Conservation (phyloP, 495 filamentous ascomycete species). For the Aspergillus leporis region DNA sequence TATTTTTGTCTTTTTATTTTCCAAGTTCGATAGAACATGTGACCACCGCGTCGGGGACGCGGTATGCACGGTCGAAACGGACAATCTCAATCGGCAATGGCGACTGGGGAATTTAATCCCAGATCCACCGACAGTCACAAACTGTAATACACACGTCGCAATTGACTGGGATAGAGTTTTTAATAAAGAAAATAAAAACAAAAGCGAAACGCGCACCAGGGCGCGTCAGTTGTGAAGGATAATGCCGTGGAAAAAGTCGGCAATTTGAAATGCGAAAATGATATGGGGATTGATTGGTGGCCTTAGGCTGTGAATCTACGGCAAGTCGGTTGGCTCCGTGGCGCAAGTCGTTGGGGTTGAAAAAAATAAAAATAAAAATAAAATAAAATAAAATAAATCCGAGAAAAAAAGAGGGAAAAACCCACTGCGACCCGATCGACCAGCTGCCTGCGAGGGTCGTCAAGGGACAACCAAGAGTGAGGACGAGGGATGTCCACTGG, state of each 20-base stretch:
- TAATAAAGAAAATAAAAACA: no score
- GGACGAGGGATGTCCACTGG: not conserved
- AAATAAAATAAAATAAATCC: constrained; percentile 2
- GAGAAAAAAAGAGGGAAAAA: not conserved
- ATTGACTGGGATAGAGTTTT: not conserved
- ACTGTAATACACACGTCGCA: not conserved
- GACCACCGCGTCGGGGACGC: constrained; percentile 7
- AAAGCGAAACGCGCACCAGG: not conserved
- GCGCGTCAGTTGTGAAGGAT: constrained; percentile 2
- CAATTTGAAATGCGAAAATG: constrained; percentile 1
- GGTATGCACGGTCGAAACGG: not conserved
- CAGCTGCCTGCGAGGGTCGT: constrained; percentile 11
- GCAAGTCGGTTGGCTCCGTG: constrained; percentile 9
- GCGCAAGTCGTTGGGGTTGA: constrained; percentile 11
- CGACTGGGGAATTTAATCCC: not conserved
- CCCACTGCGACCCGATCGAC: constrained; percentile 20
- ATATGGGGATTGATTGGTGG: constrained; percentile 4
- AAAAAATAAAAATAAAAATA: not conserved
- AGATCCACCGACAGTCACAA: not conserved
- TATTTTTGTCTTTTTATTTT: no score
- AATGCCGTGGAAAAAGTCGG: constrained; percentile 9
- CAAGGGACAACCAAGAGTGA: constrained; percentile 3
- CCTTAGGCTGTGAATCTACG: constrained; percentile 20
- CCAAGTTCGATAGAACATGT: constrained; percentile 9
- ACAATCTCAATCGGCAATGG: not conserved